Evolutionary conservation across 2,329 filamentous ascomycete genomes (phyloP), one percentile per base, ranked within the genome.

Genomic region (Colletotrichum scovillei): DNA sequence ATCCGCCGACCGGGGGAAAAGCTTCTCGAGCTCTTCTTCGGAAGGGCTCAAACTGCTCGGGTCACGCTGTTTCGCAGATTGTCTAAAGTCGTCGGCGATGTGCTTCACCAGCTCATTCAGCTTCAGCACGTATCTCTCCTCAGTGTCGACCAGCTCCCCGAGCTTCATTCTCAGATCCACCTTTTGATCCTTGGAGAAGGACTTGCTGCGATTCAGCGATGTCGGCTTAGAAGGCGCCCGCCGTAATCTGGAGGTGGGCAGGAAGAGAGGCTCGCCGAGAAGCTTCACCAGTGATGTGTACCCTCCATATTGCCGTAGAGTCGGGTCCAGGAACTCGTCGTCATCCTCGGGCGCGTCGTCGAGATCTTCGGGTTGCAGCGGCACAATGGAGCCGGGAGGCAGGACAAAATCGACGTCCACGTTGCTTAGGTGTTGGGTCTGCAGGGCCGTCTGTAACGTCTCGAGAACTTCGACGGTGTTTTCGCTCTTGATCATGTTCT

Each of bases 101-200:
- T 92, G 91, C 75, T 93, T 91, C 55, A 98, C 93, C 73, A 99
- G 84, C 76, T 97, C 94, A 74, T 94, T 91, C 69, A 99, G 84
- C 82, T 98, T 98, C 78, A 90, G 88, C 55, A 99, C 95, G 82
- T 98, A 99, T 81, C 94, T 92, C 80, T 97, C 95, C 81, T 99
- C 97, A 0, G 97, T 99, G 78, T 97, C 94, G 42, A 98, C 90
- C 73, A 98, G 85, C 81, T 99, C 97, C 72, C 91, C 92, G 88
- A 99, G 92, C 81, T 98, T 96, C 82, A 95, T 93, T 53, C 95
- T 91, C 76, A 98, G 85, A 65, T 93, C 93, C 76, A 95, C 89
- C 79, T 97, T 97, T 79, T 98, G 94, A 69, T 93, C 91, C 77
- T 91, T 92, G 46, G 92, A 89, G 78, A 98, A 97, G 0, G 92